Base-by-base conservation (phyloP, 1,284 basidiomycete genomes). In the Tylopilus sp. region DNA sequence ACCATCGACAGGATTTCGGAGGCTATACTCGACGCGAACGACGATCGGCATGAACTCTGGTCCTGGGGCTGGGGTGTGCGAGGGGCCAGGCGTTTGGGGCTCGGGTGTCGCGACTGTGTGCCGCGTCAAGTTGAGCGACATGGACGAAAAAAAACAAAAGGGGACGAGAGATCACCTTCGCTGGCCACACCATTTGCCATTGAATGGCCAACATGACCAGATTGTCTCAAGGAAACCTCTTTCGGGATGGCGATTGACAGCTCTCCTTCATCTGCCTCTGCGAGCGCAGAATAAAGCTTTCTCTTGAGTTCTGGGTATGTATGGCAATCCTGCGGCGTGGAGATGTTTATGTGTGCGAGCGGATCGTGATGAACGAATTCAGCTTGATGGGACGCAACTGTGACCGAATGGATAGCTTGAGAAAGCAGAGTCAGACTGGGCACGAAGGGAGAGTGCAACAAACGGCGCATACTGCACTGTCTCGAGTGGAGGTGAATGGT, bases 291-390 rank as follows among this genome's bases (percentile, higher is more conserved):
- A 75, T 94, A 99, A 29, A 97, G 73, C 73, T 88, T 91, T 50
- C 96, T 84, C 78, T 98, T 98, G 57, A 97, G 80, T 69, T 98
- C 96, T 8, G 94, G 92, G 73, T 98, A 94, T 39, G 84, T 82
- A 64, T 94, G 92, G 53, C 92, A 88, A 65, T 98, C 93, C 57
- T 85, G 81, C 5, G 89, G 78, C 54, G 91, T 86, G 25, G 78
- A 83, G 53, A 90, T 79, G 40, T 77, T 79, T 59, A 92, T 78
- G 52, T 83, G 85, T 24, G 84, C 78, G 26, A 93, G 77, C 3
- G 92, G 86, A 69, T 96, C 88, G 63, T 85, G 74, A 65, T 92
- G 84, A 6, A 83, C 77, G 66, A 90, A 93, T 57, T 91, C 86
- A 28, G 89, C 83, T 54, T 75, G 73, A 65, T 86, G 78, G 33